Evolutionary conservation across 2,329 filamentous ascomycete genomes (phyloP), one percentile per base, ranked within the genome.

Genomic region (Ceratocystis variospora): DNA sequence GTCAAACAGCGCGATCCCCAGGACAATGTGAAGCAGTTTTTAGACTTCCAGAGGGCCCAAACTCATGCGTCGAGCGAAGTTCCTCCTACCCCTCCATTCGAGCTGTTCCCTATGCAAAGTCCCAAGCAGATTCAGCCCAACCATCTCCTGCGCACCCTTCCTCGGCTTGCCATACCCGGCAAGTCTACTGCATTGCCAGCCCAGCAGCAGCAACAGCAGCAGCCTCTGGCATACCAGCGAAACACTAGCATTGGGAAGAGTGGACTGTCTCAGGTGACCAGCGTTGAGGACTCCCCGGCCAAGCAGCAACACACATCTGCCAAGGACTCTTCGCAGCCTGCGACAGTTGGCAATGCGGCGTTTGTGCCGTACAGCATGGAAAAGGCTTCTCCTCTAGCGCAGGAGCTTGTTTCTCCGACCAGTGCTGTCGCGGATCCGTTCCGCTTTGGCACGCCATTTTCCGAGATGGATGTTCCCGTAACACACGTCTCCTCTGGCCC

Each of bases 11-110:
- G 88, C 64, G 91, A 96, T 72, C 89, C 92, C 5, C 92, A 95
- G 74, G 92, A 96, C 76, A 96, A 93, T 71, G 90, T 97, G 45
- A 87, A 89, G 72, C 90, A 96, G 70, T 97, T 96, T 76, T 82
- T 97, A 64, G 84, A 84, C 72, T 92, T 96, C 74, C 93, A 97
- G 74, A 87, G 88, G 46, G 70, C 74, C 73, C 80, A 83, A 66
- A 70, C 71, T 45, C 71, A 70, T 55, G 70, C 75, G 74, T 72
- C 75, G 28, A 78, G 78, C 68, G 82, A 87, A 64, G 81, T 88
- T n/a, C 83, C 85, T 6, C 83, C 83, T 7, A 87, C 87, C 6
- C 87, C 88, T 17, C 86, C 87, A 3, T 87, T 87, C 70, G 85
- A 89, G 77, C 78, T 86, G 71, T 80, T 81, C 68, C 80, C 83